Evolutionary conservation across 1,139 yeast species (phyloP).

Genomic region (Wickerhamomyces sp.): DNA sequence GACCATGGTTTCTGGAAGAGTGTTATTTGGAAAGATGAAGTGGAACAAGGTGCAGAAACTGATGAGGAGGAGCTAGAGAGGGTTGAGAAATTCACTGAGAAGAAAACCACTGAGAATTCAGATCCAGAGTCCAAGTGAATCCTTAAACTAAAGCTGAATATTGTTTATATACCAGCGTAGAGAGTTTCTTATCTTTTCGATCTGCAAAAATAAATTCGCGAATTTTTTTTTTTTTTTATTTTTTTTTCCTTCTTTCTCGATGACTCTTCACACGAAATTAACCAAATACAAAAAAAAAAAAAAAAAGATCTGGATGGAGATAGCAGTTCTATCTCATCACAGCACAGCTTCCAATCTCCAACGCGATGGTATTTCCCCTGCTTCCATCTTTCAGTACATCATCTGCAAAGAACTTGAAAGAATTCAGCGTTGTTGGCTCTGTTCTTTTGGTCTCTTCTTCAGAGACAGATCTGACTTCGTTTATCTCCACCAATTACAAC

Average conservation of each 20-base stretch:
- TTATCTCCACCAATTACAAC: conserved; percentile 7
- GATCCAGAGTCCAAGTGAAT: neutral
- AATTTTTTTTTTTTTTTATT: neutral
- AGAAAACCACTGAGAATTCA: neutral
- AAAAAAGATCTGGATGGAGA: too few relatives aligned
- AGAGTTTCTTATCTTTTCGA: too few relatives aligned
- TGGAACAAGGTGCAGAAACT: neutral
- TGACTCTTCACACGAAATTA: neutral
- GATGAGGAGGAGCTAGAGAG: conserved; percentile 22
- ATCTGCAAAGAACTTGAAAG: conserved; percentile 6
- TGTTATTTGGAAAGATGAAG: conserved; percentile 2
- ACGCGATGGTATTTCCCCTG: conserved; percentile 24
- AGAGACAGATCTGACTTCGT: conserved; percentile 12
- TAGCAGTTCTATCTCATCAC: too few relatives aligned
- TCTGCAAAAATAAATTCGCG: too few relatives aligned
- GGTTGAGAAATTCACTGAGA: neutral
- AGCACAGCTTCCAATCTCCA: neutral
- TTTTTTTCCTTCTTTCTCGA: neutral
- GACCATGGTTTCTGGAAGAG: conserved; percentile 10
- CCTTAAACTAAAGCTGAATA: too few relatives aligned
- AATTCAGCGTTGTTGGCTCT: conserved; percentile 21
- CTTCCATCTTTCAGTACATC: conserved; percentile 17
- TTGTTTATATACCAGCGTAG: too few relatives aligned
- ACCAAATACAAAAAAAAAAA: neutral
- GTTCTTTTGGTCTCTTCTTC: conserved; percentile 13